Base-by-base conservation (phyloP, 2,329 filamentous ascomycete genomes). In the Botrytis tulipae region DNA sequence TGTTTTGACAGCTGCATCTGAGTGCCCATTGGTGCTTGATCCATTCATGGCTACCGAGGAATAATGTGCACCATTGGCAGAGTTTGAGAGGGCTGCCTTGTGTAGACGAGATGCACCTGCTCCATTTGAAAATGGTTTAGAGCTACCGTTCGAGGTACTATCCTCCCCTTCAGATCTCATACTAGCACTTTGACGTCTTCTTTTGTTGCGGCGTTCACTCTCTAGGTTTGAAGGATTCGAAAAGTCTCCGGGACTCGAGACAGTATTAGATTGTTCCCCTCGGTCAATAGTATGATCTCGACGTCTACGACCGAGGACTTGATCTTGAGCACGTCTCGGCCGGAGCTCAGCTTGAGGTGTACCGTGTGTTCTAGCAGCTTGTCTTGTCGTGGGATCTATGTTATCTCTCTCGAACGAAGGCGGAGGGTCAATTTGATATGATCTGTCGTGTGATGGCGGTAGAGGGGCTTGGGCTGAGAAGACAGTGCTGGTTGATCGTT, bases 151-250 rank as follows among this genome's bases (percentile, higher is more conserved):
- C 78, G 87, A 83, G 80, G 80, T 85, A 80, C 83, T 83, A 81
- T 83, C 77, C 80, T 88, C 87, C 76, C 85, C 85, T 82, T 91
- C 88, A 76, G 87, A 85, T 84, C 89, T 87, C 90, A 93, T 93
- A 82, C 83, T 90, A 83, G 79, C 80, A 76, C 83, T 83, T 81
- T 83, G 82, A 79, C 88, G 86, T 82, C 87, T 87, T 82, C 90
- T 88, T 84, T 91, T 91, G 79, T 85, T 83, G 79, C 85, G 84
- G 68, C 82, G 79, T 67, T 81, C 75, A 73, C 72, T 73, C 18
- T 75, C 74, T 73, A 73, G 74, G n/a, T 63, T 48, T 44, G 74
- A 71, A 69, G 57, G 67, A 73, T 70, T 70, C 68, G 74, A 74
- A 40, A 74, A 76, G 75, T 70, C 78, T 74, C 77, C 76, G 70